These are phyloP conservation scores for Irpex lacteus DNA, from an alignment of 1,284 basidiomycete genomes.

Conservation along the genomic window DNA sequence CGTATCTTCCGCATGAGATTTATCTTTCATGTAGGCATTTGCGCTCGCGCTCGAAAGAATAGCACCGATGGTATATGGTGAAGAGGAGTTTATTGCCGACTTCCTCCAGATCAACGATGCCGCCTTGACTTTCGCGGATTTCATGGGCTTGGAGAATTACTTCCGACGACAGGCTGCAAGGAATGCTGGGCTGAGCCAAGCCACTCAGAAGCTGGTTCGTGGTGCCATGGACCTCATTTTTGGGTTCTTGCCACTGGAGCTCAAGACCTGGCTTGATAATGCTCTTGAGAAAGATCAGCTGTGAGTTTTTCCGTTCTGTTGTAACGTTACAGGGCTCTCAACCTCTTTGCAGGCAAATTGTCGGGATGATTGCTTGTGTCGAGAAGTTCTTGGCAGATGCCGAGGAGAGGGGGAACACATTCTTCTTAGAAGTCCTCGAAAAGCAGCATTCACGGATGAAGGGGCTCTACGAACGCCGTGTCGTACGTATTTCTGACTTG, in stretches of 20 bases:
- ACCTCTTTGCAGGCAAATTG: constrained; percentile 62
- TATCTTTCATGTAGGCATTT: constrained; percentile 56
- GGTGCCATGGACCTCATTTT: constrained; percentile 95
- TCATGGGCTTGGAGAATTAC: constrained; percentile 92
- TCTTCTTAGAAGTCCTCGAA: constrained; percentile 71
- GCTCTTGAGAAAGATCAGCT: constrained; percentile 75
- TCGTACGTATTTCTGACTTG: constrained; percentile 50
- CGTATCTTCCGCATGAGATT: neutral
- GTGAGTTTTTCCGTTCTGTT: constrained; percentile 45
- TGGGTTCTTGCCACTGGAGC: constrained; percentile 83
- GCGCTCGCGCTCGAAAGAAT: constrained; percentile 75
- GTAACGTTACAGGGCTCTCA: neutral
- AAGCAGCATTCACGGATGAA: constrained; percentile 82
- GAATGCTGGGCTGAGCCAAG: constrained; percentile 60
- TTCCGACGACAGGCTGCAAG: constrained; percentile 88
- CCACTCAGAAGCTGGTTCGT: constrained; percentile 79
- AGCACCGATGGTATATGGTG: constrained; percentile 73
- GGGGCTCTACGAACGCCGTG: constrained; percentile 70
- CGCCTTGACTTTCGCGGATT: constrained; percentile 92
- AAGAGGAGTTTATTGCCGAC: constrained; percentile 88
- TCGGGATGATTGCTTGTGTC: constrained; percentile 80
- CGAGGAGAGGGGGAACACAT: constrained; percentile 75
- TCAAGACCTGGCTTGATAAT: constrained; percentile 84
- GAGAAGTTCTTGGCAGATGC: constrained; percentile 81
- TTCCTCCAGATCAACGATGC: constrained; percentile 91